phyloP scores from a whole-genome alignment of 1,284 basidiomycete species.

The Pseudozyma thailandica region DNA sequence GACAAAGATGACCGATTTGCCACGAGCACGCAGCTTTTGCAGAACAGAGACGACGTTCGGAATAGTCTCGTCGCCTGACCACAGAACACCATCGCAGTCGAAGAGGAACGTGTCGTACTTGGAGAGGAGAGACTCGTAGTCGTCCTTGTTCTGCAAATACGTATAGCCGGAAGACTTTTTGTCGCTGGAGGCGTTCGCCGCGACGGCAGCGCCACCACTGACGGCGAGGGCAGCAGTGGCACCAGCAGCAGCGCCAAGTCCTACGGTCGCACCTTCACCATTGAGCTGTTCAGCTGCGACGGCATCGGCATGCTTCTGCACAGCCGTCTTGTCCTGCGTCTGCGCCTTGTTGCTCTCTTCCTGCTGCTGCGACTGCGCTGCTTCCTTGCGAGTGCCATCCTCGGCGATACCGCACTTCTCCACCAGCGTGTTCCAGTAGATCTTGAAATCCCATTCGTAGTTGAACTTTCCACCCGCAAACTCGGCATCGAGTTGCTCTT shows the following conservation, averaged over 20 bases:
- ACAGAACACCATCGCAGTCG: conserved; percentile 90
- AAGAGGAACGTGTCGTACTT: conserved; percentile 66
- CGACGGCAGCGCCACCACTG: conserved; percentile 10
- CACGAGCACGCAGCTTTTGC: conserved; percentile 70
- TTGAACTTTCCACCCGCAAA: conserved; percentile 80
- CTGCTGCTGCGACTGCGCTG: not conserved
- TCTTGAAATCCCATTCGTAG: conserved; percentile 79
- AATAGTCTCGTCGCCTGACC: conserved; percentile 77
- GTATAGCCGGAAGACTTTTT: conserved; percentile 29
- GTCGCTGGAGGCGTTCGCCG: not conserved
- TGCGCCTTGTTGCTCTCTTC: too few relatives aligned
- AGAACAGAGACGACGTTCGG: conserved; percentile 69
- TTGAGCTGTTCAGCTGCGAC: conserved; percentile 32
- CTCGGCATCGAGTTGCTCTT: conserved; percentile 80
- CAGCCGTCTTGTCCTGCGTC: conserved; percentile 1
- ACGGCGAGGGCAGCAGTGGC: conserved; percentile 21
- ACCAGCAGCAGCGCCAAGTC: conserved; percentile 29
- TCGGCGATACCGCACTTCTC: conserved; percentile 44
- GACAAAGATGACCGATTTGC: conserved; percentile 91
- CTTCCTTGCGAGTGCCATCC: conserved; percentile 40
- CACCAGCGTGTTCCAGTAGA: conserved; percentile 72
- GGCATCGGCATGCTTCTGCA: conserved; percentile 36
- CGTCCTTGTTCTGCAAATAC: conserved; percentile 34
- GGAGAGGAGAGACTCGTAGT: conserved; percentile 52
- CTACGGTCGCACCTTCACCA: conserved; percentile 16